A percentile compares a stretch with the other conserved stretches of the same genome.
Evolutionary conservation across 495 filamentous ascomycete genomes (phyloP).

Genomic region (Xylaria nigripes): DNA sequence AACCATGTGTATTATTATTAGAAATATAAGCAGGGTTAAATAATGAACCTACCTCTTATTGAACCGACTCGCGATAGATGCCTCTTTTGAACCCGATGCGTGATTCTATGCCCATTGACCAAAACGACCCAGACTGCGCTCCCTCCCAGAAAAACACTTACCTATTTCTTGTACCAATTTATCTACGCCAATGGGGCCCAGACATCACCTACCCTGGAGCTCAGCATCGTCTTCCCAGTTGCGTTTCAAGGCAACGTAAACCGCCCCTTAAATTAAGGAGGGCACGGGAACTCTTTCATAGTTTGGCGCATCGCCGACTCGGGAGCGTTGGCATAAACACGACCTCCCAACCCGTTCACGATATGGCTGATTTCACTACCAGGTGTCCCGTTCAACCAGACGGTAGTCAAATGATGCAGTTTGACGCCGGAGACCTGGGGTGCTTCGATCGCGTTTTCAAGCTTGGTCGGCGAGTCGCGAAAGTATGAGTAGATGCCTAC

Average conservation of each 20-base stretch:
- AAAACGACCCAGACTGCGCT: too few relatives aligned
- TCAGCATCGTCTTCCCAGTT: not conserved
- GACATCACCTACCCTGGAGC: slow-evolving; percentile 2
- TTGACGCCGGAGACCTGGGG: slow-evolving; percentile 18
- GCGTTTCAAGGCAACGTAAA: not conserved
- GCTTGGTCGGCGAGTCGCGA: slow-evolving; percentile 25
- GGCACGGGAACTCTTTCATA: slow-evolving; percentile 14
- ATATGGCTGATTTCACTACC: slow-evolving; percentile 25
- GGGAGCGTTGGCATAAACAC: slow-evolving; percentile 22
- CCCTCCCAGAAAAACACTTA: too few relatives aligned
- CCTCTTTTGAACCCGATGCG: too few relatives aligned
- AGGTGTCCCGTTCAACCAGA: slow-evolving; percentile 20
- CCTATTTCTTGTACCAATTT: too few relatives aligned
- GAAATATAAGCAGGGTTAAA: too few relatives aligned
- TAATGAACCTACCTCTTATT: too few relatives aligned
- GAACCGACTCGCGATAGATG: too few relatives aligned
- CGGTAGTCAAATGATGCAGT: slow-evolving; percentile 23
- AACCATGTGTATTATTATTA: too few relatives aligned
- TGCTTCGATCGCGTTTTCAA: slow-evolving; percentile 26
- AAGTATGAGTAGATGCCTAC: slow-evolving; percentile 27
- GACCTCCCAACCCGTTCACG: slow-evolving; percentile 18
- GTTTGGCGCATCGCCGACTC: slow-evolving; percentile 26
- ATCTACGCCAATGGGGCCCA: too few relatives aligned
- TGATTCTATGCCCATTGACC: too few relatives aligned
- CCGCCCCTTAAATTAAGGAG: not conserved